Evolutionary conservation across 352 stramenopile genomes (phyloP).

Genomic region (Phytophthora syringae): DNA sequence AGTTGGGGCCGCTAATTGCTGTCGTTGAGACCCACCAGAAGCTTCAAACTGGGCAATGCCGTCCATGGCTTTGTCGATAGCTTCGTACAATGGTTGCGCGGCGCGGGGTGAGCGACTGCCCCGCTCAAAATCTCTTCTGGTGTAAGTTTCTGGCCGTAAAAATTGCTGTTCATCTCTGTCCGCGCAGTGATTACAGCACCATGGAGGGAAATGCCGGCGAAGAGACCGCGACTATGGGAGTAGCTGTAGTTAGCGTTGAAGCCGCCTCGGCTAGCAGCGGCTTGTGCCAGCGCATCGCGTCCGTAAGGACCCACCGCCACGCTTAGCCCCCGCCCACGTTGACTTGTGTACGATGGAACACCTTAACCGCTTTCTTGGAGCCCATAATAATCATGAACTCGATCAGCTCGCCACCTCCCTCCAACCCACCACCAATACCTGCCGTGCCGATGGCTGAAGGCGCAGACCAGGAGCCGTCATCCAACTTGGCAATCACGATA

Average conservation of each 20-base stretch:
- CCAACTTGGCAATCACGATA: constrained; percentile 92
- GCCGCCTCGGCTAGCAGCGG: constrained; percentile 68
- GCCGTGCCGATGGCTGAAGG: constrained; percentile 94
- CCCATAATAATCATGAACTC: constrained; percentile 96
- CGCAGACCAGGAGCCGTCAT: constrained; percentile 89
- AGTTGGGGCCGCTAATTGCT: constrained; percentile 16
- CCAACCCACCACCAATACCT: constrained; percentile 86
- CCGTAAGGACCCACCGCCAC: constrained; percentile 92
- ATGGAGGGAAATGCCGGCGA: constrained; percentile 93
- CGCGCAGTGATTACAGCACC: constrained; percentile 92
- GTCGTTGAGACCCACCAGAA: constrained; percentile 14
- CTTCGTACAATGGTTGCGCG: constrained; percentile 80
- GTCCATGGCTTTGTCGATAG: constrained; percentile 74
- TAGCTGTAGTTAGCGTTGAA: constrained; percentile 95
- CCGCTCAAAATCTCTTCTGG: constrained; percentile 80
- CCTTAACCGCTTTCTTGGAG: constrained; percentile 90
- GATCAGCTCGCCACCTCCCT: constrained; percentile 92
- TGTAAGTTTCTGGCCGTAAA: constrained; percentile 92
- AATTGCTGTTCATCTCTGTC: constrained; percentile 94
- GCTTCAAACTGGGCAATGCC: constrained; percentile 71
- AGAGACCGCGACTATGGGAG: constrained; percentile 92
- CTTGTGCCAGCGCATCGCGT: constrained; percentile 83
- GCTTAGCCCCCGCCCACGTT: constrained; percentile 93
- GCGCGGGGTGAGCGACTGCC: constrained; percentile 60
- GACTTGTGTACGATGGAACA: constrained; percentile 91